Percentiles rank a stretch among this genome's conserved stretches.
phyloP scores from a whole-genome alignment of 345 rosid genomes.

The Camelina hispida region DNA sequence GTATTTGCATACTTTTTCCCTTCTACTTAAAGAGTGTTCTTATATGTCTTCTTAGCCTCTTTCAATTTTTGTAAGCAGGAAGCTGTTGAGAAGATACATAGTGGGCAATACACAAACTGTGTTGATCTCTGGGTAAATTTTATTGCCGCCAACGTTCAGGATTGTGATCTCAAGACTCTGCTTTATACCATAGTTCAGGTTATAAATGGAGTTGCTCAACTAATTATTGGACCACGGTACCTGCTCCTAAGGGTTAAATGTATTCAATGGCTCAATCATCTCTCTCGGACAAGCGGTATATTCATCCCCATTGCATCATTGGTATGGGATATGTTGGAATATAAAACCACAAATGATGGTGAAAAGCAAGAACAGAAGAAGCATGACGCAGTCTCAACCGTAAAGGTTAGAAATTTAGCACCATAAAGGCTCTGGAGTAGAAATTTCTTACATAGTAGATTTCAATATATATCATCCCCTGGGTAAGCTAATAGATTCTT shows the following conservation, averaged over 20 bases:
- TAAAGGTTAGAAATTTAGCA: constrained; percentile 60
- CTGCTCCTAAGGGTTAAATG: constrained; percentile 83
- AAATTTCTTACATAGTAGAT: neutral
- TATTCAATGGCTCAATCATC: constrained; percentile 80
- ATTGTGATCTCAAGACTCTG: constrained; percentile 74
- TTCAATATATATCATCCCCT: constrained; percentile 8
- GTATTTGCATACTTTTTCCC: constrained; percentile 3
- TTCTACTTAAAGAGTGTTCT: constrained; percentile 11
- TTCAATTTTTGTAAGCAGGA: constrained; percentile 61
- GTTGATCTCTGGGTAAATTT: constrained; percentile 91
- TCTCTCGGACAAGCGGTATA: constrained; percentile 70
- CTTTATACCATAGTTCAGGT: constrained; percentile 66
- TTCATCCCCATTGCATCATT: constrained; percentile 79
- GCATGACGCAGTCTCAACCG: constrained; percentile 58
- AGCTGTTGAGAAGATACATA: constrained; percentile 76
- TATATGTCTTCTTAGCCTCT: constrained; percentile 36
- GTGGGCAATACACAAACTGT: constrained; percentile 78
- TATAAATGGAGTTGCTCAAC: constrained; percentile 74
- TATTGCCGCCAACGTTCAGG: constrained; percentile 55
- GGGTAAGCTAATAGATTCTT: constrained; percentile 10
- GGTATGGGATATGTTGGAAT: constrained; percentile 78
- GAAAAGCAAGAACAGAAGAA: constrained; percentile 59
- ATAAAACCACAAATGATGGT: constrained; percentile 65
- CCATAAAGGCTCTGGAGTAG: neutral
- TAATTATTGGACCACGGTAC: constrained; percentile 91